These are phyloP conservation scores for Tuber borchii DNA, from an alignment of 495 filamentous ascomycete genomes.

Conservation along the genomic window DNA sequence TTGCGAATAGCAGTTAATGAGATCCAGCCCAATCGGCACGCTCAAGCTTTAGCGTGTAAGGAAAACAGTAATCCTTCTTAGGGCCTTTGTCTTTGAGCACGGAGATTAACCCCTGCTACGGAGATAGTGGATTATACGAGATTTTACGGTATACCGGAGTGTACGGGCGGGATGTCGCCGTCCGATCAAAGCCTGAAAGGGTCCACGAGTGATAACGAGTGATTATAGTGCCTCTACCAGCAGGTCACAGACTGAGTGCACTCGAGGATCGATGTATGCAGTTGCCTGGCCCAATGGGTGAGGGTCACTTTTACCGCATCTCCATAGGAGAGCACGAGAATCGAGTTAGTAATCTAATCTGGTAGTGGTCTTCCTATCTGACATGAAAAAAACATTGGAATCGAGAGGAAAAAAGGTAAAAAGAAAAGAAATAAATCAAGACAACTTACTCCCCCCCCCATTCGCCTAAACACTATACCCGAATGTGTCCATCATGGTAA, in stretches of 20 bases:
- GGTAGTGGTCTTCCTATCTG: background rate
- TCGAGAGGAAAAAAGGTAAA: background rate
- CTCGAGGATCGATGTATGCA: background rate
- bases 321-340: background rate
- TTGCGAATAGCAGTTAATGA: too few species aligned
- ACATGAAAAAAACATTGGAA: background rate
- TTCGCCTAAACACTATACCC: constrained; percentile 44
- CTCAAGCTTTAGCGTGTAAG: too few species aligned
- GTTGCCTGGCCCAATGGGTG: background rate
- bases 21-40: too few species aligned
- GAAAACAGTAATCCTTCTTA: too few species aligned
- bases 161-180: background rate
- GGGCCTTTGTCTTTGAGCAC: too few species aligned
- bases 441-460: constrained; percentile 8
- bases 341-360: background rate
- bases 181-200: background rate
- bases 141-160: background rate
- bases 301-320: background rate
- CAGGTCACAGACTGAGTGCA: background rate
- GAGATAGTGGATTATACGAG: too few species aligned
- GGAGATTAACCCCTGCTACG: too few species aligned
- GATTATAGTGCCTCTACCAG: background rate
- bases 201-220: background rate
- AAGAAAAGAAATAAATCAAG: background rate
- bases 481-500: constrained; percentile 73